Evolutionary conservation across 2,329 filamentous ascomycete genomes (phyloP), one percentile per base, ranked within the genome.

Genomic region (Magnaporthiopsis rhizophila): DNA sequence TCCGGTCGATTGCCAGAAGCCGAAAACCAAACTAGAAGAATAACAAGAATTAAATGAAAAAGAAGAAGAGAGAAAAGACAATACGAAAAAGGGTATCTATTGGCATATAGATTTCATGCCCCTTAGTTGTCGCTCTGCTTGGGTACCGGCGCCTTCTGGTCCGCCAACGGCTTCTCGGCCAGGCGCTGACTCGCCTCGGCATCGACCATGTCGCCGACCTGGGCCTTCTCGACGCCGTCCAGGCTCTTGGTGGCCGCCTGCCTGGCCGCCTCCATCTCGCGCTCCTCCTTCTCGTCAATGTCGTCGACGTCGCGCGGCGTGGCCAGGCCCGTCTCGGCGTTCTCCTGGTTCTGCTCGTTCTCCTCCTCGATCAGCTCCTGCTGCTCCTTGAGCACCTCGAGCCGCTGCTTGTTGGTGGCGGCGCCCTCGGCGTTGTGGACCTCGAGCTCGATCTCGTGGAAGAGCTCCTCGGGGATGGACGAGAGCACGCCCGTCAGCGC

Each of bases 391-490:
- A 99, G 85, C 21, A 99, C 95, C 81, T 99, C 95, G 58, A 99
- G 89, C 75, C 95, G 90, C 82, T 98, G 95, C 84, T 96, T 97
- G 86, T 99, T 99, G 69, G 95, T 99, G 30, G 95, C 95, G 13
- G 93, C 94, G 67, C 95, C 95, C 79, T 99, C 95, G 61, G 94
- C 93, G 67, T 89, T 96, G 83, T 97, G 92, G 12, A 99, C 92
- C 80, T 99, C 95, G 38, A 99, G 89, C 78, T 98, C 95, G 68
- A 99, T 97, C 81, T 99, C 95, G 82, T 99, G 95, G 90, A 96
- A 99, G 57, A 99, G 84, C 77, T 99, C 95, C 77, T 99, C 95
- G 3, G 95, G 95, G 67, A 99, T 98, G 66, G 90, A 93, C 57
- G 91, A 96, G 57, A 99, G 82, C 6, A 99, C 95, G 64, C 92